Conservation (phyloP, 116 monocot genomes). For the Phalaenopsis hybrid region DNA sequence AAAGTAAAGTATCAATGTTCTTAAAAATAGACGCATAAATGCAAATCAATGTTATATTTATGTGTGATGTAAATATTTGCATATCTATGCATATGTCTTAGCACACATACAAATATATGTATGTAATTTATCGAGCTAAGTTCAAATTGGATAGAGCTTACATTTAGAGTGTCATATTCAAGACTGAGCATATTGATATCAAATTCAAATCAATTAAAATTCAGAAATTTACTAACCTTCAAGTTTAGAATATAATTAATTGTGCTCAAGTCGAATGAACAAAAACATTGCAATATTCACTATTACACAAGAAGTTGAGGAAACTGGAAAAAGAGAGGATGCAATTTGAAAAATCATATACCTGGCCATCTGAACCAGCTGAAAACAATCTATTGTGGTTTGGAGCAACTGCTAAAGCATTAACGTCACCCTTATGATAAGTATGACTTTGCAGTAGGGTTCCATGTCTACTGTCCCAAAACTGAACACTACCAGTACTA, state of each 20-base stretch:
- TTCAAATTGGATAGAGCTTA: too few relatives aligned
- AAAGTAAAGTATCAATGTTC: too few relatives aligned
- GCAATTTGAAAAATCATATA: slow-evolving; percentile 5
- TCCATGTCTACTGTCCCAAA: slow-evolving; percentile 88
- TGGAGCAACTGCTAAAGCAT: slow-evolving; percentile 66
- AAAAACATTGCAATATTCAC: neutral
- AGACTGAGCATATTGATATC: too few relatives aligned
- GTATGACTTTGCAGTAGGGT: slow-evolving; percentile 82
- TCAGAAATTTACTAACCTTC: neutral
- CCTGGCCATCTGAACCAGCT: slow-evolving; percentile 98
- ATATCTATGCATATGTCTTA: too few relatives aligned
- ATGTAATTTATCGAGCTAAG: too few relatives aligned
- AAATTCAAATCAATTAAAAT: too few relatives aligned
- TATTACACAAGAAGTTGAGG: neutral
- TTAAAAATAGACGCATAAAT: too few relatives aligned
- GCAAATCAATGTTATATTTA: too few relatives aligned
- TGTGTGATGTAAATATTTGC: too few relatives aligned
- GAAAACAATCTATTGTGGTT: slow-evolving; percentile 83
- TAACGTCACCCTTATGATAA: slow-evolving; percentile 85
- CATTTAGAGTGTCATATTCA: too few relatives aligned
- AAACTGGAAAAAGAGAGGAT: neutral
- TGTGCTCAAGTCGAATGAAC: neutral
- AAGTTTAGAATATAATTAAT: neutral
- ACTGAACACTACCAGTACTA: slow-evolving; percentile 90
- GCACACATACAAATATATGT: too few relatives aligned